Percentiles rank a stretch among this genome's conserved stretches.
phyloP scores from a whole-genome alignment of 306 rosid species.

The Sicyos edulis region DNA sequence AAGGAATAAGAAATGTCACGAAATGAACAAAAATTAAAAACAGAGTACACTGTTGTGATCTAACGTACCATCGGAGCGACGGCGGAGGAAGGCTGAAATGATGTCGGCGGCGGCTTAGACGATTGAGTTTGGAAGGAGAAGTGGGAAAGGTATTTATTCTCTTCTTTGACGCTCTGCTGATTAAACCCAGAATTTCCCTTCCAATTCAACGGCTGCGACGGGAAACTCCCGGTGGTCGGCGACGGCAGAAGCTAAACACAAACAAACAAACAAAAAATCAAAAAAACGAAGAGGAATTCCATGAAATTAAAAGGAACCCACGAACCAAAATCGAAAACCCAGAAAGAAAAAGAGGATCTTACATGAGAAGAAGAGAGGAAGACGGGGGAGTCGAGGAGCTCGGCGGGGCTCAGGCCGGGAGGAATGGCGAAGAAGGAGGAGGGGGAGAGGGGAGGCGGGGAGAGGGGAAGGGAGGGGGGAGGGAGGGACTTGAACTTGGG shows the following conservation, averaged over 20 bases:
- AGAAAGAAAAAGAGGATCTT: conserved; percentile 20
- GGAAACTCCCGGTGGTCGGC: conserved; percentile 73
- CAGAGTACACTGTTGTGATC: neutral
- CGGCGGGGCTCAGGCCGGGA: conserved; percentile 68
- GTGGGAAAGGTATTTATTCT: conserved; percentile 40
- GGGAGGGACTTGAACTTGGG: conserved; percentile 78
- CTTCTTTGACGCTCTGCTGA: conserved; percentile 48
- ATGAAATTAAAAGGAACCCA: neutral
- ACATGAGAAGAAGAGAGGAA: conserved; percentile 64
- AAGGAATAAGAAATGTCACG: neutral
- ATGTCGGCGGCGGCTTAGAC: conserved; percentile 23
- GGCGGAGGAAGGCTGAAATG: conserved; percentile 29
- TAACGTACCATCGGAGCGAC: conserved; percentile 39
- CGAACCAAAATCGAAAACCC: neutral
- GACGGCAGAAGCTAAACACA: conserved; percentile 52
- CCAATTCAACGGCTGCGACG: conserved; percentile 54
- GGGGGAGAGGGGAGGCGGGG: conserved; percentile 65
- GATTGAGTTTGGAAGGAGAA: conserved; percentile 65
- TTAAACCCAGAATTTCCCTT: conserved; percentile 36
- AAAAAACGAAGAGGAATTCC: neutral
- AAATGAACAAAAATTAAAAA: neutral
- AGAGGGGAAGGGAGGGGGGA: conserved; percentile 78
- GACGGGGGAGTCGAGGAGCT: conserved; percentile 88
- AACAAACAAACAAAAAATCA: neutral
- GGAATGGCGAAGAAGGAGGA: conserved; percentile 72